Base-by-base conservation (phyloP, 2,329 filamentous ascomycete genomes). In the Fusarium bactridioides region DNA sequence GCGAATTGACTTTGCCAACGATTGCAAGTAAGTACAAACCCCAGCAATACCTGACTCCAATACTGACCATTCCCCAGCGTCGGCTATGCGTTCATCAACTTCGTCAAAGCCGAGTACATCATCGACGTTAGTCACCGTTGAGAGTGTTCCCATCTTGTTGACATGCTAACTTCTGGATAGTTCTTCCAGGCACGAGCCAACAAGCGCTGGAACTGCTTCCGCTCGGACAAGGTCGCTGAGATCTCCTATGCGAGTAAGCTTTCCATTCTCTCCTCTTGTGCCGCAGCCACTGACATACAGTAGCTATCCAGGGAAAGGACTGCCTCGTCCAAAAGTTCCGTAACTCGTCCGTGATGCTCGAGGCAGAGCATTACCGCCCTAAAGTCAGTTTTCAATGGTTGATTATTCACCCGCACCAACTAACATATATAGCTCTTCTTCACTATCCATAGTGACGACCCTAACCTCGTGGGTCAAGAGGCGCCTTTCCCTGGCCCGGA, bases 61-160 rank as follows among this genome's bases (percentile, higher is more conserved):
- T 61, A 35, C 71, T 86, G 81, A 74, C 21, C 11, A 41, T 31
- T 13, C 7, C 47, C 78, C 71, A 97, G 94, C 79, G 95, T 98
- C 65, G 96, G 96, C 50, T 98, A 98, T 81, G 95, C 94, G 1
- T 99, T 98, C 82, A 94, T 99, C 83, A 98, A 99, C 82, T 98
- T 98, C 54, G 65, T 37, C 16, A 68, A 93, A 89, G 90, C 93
- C 1, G 84, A 92, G 67, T 90, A 93, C 80, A 94, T 96, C 67
- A 89, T 94, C 60, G 85, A 90, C 71, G 91, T 92, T 75, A 80
- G 88, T 82, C 38, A 8, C 31, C 31, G 4, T 19, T 10, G 21
- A 19, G 23, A 4, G 5, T 29, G 11, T 19, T n/a, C 8, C 11
- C 10, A 51, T 13, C 11, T 21, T 21, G 8, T 21, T 27, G 16